Evolutionary conservation across 495 filamentous ascomycete species (phyloP), one percentile per base, ranked within the genome.

Genomic region (Cercophora scortea): DNA sequence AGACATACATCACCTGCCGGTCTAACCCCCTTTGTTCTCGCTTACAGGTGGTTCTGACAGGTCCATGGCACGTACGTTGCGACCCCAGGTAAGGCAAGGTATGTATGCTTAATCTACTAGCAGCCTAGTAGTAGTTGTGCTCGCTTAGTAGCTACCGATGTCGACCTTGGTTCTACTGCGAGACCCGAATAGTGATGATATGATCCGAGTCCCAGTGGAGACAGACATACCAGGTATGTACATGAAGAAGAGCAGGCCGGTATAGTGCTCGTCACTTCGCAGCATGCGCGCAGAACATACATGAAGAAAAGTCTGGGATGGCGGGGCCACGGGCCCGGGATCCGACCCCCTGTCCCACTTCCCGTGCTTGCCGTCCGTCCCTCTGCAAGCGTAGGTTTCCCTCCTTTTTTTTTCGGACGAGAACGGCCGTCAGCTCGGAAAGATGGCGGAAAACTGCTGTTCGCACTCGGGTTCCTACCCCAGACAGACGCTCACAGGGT

Each of bases 31-130:
- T 17, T 18, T 51, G 17, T 35, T 13, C 25, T 54, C 52, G 52
- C 52, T 54, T 54, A 54, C 1, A 11, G 9, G 18, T 1, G 13
- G 8, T 12, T 49, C 45, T 49, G 36, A 49, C 38, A 54, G 45
- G 52, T 18, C 35, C 41, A 42, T 8, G 41, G 3, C 16, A 45
- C 43, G 32, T 25, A 45, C 43, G 10, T 1, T 32, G 32, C 43
- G 7, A 45, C 1, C 11, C 10, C 43, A 10, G 43, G 17, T 32
- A 17, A 32, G 43, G 17, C 6, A 17, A 32, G 32, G 9, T 12
- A 7, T 32, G 43, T 32, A 7, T 11, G 8, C 19, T 25, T 1
- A 13, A 11, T 8, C n/a, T 45, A 9, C 8, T 9, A 44, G 8
- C 42, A 12, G 13, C 16, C 42, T 17, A 17, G 42, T 10, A 9